Evolutionary conservation across 176 grass and related monocot genomes (phyloP).

Genomic region (Pharus latifolius): DNA sequence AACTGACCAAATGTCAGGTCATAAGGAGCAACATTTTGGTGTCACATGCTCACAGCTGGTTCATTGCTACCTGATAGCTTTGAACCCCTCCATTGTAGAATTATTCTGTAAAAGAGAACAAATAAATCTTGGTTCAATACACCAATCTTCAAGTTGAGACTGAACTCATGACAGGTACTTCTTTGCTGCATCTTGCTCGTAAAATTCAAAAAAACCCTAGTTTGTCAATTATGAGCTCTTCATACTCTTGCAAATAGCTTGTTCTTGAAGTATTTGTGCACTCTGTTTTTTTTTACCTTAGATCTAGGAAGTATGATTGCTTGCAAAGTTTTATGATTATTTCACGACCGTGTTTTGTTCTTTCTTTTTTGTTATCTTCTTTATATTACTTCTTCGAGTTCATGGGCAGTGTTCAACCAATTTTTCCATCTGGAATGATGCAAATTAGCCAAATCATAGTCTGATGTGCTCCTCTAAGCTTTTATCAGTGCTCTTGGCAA

Average conservation of each 20-base stretch:
- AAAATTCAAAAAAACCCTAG: background rate
- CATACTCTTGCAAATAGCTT: background rate
- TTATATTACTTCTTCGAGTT: background rate
- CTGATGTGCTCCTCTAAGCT: slow-evolving; percentile 49
- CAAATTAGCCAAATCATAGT: slow-evolving; percentile 74
- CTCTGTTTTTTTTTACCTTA: background rate
- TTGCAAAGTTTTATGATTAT: background rate
- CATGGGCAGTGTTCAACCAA: background rate
- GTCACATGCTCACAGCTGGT: background rate
- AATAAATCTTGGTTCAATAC: background rate
- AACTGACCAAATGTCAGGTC: background rate
- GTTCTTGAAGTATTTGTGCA: background rate
- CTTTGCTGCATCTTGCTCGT: background rate
- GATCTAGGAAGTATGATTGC: background rate
- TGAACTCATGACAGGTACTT: background rate
- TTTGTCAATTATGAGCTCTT: background rate
- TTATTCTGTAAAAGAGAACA: background rate
- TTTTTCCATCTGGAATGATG: slow-evolving; percentile 52
- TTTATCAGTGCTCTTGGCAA: background rate
- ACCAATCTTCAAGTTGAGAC: slow-evolving; percentile 5
- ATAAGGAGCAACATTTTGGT: background rate
- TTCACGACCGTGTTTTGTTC: background rate
- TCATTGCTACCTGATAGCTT: background rate
- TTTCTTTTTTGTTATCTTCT: background rate
- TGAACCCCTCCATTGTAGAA: background rate